Evolutionary conservation across 768 basidiomycete species (phyloP).

Genomic region (Lentinus brumalis): DNA sequence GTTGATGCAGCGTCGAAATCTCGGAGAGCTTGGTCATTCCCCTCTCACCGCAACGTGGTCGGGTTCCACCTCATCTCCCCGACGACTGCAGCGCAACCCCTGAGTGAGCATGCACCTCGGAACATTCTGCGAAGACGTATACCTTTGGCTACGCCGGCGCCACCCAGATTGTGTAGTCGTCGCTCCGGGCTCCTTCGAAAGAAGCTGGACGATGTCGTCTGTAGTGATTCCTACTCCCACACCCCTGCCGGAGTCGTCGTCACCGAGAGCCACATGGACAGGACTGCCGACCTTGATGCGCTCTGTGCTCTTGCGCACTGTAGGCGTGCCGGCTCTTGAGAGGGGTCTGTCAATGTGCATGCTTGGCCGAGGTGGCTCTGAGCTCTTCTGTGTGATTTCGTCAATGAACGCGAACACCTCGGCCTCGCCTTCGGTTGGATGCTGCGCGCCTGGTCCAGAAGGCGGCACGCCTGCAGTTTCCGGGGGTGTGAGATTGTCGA

Average conservation of each 20-base stretch:
- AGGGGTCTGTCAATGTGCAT: constrained; percentile 57
- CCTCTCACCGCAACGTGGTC: constrained; percentile 88
- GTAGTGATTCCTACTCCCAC: constrained; percentile 62
- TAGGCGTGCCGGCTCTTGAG: constrained; percentile 72
- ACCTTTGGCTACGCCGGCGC: constrained; percentile 73
- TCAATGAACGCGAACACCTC: constrained; percentile 93
- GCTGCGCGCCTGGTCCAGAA: constrained; percentile 24
- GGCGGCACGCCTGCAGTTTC: constrained; percentile 26
- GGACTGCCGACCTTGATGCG: constrained; percentile 64
- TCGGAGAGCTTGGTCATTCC: constrained; percentile 88
- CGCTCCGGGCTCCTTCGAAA: constrained; percentile 51
- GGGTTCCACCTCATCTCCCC: constrained; percentile 99
- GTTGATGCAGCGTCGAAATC: constrained; percentile 89
- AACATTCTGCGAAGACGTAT: background rate
- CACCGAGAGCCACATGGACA: constrained; percentile 61
- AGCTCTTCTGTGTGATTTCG: constrained; percentile 91
- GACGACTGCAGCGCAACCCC: constrained; percentile 57
- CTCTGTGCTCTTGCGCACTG: constrained; percentile 73
- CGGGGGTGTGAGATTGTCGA: constrained; percentile 67
- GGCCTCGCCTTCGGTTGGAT: constrained; percentile 56
- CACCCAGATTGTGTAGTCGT: constrained; percentile 77
- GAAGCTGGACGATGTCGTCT: constrained; percentile 64
- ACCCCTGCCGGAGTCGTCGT: constrained; percentile 47
- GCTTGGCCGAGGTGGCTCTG: constrained; percentile 68
- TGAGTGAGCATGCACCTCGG: background rate